Conservation (phyloP, 371 early-diverging fungal species). For the Mortierella sp. region DNA sequence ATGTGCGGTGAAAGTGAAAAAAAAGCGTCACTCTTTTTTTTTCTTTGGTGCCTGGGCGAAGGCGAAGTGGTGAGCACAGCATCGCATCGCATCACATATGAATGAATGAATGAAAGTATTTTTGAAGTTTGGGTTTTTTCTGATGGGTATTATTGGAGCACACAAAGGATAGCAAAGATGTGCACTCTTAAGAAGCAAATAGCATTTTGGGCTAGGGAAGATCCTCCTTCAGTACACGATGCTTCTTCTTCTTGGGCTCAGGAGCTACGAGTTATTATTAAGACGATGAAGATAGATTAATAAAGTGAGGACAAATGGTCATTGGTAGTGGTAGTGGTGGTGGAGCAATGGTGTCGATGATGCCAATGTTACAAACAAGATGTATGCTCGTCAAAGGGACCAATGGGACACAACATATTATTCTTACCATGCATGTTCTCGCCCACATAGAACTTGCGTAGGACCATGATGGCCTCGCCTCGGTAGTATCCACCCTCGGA, state of each 20-base stretch:
- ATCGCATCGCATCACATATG: neutral
- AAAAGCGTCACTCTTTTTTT: neutral
- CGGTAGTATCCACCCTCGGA: conserved; percentile 79
- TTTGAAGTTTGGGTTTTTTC: conserved; percentile 3
- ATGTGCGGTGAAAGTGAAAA: neutral
- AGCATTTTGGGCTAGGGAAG: conserved; percentile 28
- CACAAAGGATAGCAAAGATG: too few relatives aligned
- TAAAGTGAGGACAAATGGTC: neutral
- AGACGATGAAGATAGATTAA: neutral
- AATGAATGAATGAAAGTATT: conserved; percentile 5
- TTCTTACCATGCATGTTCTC: conserved; percentile 87
- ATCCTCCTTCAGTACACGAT: conserved; percentile 81
- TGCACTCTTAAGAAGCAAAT: too few relatives aligned
- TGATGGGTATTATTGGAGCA: conserved; percentile 9
- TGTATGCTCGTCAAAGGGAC: neutral
- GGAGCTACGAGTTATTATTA: conserved; percentile 73
- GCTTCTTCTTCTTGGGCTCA: conserved; percentile 87
- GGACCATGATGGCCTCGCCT: conserved; percentile 88
- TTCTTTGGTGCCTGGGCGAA: neutral
- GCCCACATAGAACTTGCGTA: conserved; percentile 91
- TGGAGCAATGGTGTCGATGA: neutral
- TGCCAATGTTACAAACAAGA: neutral
- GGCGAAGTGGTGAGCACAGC: neutral
- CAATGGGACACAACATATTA: neutral
- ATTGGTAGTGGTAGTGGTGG: neutral